Evolutionary conservation across 73 alveolate genomes (phyloP), one percentile per base, ranked within the genome.

Genomic region (Paramecium sexaurelia): DNA sequence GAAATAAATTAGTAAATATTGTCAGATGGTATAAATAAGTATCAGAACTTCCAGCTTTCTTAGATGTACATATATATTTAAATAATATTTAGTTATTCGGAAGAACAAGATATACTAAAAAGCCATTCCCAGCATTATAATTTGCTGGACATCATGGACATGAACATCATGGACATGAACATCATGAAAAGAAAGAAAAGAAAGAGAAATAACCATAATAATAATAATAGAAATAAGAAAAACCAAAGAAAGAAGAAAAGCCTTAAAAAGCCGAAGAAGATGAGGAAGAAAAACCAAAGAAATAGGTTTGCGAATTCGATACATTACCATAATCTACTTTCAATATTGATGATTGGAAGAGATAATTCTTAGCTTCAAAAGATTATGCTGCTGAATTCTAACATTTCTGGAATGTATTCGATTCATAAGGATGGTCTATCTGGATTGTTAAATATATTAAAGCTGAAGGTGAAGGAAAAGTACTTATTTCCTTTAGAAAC

Each of bases 371-470:
- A 61, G 94, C 97, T 51, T 92, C 96, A 24, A 92, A 75, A 86
- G 96, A 97, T 86, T 94, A 95, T 91, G 91, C 91, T 73, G 96
- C 91, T 43, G 98, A 97, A 43, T 55, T 98, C 90, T 69, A 94
- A 35, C 75, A 94, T 55, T 94, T 98, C 85, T 95, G 95, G 96
- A 84, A 67, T 41, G 90, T 92, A 39, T 93, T 92, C 75, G 98
- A 95, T 55, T 78, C 91, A 55, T 73, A 91, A 55, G 99, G 98
- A 33, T 95, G 96, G 96, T 93, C 98, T 39, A 66, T 95, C 87
- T 98, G 99, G 99, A 93, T 86, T 94, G 69, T 98, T 22, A 96
- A 95, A 55, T 97, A 97, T 94, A 93, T 95, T 51, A 98, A 98
- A 92, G 94, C 95, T 68, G 97, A 92, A 26, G 98, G 97, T 20